Base-by-base conservation (phyloP, 441 rosid species). In the Monsonia emarginata region DNA sequence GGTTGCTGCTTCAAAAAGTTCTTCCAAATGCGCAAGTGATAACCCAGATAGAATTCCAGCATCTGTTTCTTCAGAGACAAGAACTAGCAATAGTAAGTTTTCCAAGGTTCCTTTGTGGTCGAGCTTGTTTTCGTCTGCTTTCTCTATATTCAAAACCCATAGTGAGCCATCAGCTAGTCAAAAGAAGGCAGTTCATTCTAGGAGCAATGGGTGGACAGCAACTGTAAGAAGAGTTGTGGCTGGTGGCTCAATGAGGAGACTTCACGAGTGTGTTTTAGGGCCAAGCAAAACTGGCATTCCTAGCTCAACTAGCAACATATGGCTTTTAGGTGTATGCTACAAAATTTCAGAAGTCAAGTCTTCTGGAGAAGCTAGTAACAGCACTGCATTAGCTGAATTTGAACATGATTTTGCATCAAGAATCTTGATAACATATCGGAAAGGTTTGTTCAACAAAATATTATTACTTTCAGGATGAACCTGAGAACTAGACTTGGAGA, bases 241-340 rank as follows among this genome's bases (percentile, higher is more conserved):
- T 2, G 81, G 79, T 75, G 89, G 92, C 54, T 80, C 98, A 67
- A 93, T 90, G 85, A 86, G 87, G 87, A 83, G 94, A 74, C 69
- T 93, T 68, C 98, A 90, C 6, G 98, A 93, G 50, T 82, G 89
- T 56, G 88, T 90, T 61, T 75, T 93, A 48, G 97, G 98, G 16
- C 80, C 85, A 0, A 74, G 76, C 66, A 86, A 82, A 71, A 85
- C 81, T 72, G 97, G 97, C 46, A 67, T 90, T 65, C 70, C 88
- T 5, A 86, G 73, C 74, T 71, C 77, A 50, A 83, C 87, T 34
- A 84, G 86, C 61, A 91, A 88, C 52, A 78, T 93, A 58, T 93
- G 98, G 98, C 88, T 93, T 72, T 79, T 93, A 27, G 98, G 98
- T 32, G 74, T 79, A 9, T 79, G 86, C 74, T 86, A 93, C 78